Conservation (phyloP, 441 rosid genomes). For the Pelargonium exstipulatum region DNA sequence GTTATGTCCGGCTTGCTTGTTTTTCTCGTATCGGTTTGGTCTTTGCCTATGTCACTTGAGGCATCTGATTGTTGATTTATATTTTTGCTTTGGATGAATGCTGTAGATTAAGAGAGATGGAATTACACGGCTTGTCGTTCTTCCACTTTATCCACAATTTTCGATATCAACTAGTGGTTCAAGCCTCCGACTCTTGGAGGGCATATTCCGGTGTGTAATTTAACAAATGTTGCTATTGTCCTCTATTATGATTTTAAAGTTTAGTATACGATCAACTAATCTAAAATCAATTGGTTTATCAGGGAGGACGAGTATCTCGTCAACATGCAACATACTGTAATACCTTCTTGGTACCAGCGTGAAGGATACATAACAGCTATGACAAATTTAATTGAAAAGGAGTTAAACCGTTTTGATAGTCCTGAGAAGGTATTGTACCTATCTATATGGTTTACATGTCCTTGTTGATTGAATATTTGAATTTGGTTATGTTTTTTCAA, state of each 20-base stretch:
- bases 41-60: not conserved
- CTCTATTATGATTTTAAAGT: slow-evolving; percentile 5
- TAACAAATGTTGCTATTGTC: slow-evolving; percentile 13
- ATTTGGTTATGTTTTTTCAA: not conserved
- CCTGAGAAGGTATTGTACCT: slow-evolving; percentile 57
- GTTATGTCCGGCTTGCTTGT: too few relatives aligned
- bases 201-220: slow-evolving; percentile 65
- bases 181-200: slow-evolving; percentile 89
- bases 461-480: slow-evolving; percentile 2
- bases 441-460: not conserved
- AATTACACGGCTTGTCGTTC: slow-evolving; percentile 85
- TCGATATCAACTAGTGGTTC: slow-evolving; percentile 98
- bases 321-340: slow-evolving; percentile 96
- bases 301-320: slow-evolving; percentile 97
- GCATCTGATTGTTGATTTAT: slow-evolving; percentile 1
- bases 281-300: slow-evolving; percentile 24
- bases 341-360: slow-evolving; percentile 98
- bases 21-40: too few relatives aligned
- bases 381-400: slow-evolving; percentile 73
- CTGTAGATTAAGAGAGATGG: slow-evolving; percentile 74
- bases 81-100: not conserved
- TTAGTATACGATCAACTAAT: slow-evolving; percentile 12
- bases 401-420: slow-evolving; percentile 53
- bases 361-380: slow-evolving; percentile 88
- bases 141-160: slow-evolving; percentile 96